Percentiles rank a stretch among this genome's conserved stretches.
These are phyloP conservation scores for Artemisia annua DNA, from an alignment of 129 eudicot genomes.

Conservation along the genomic window DNA sequence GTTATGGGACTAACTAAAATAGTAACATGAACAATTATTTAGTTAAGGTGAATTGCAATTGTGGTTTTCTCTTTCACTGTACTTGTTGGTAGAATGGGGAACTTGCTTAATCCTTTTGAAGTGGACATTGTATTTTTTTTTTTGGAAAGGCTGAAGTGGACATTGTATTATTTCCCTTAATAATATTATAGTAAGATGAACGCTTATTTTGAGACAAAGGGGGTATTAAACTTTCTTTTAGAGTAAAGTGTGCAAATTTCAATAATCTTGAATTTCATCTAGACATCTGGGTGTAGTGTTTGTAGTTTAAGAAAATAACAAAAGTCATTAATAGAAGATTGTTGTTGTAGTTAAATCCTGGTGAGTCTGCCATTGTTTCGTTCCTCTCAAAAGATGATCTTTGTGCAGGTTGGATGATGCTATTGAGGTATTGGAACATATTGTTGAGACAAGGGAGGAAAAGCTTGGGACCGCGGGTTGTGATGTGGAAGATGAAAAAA, in stretches of 20 bases:
- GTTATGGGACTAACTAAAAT: too few species aligned
- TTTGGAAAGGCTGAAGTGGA: too few species aligned
- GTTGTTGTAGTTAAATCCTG: neutral
- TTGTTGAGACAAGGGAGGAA: slow-evolving; percentile 41
- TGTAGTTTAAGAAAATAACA: neutral
- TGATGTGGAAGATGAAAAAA: slow-evolving; percentile 40
- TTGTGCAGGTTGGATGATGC: slow-evolving; percentile 41
- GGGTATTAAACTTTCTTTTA: neutral
- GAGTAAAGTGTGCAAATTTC: slow-evolving; percentile 1
- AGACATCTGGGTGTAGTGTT: neutral
- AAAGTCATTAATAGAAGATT: neutral
- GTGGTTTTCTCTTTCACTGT: too few species aligned
- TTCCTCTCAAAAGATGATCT: slow-evolving; percentile 18
- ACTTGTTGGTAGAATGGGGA: too few species aligned
- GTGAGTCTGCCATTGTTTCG: neutral
- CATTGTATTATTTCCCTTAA: too few species aligned
- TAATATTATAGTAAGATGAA: too few species aligned
- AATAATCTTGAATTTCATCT: slow-evolving; percentile 4
- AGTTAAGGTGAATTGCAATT: too few species aligned
- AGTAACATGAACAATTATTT: too few species aligned
- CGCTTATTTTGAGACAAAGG: neutral
- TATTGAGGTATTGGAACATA: slow-evolving; percentile 36
- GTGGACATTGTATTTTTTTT: too few species aligned
- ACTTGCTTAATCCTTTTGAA: too few species aligned
- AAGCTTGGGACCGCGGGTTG: slow-evolving; percentile 35